phyloP scores from a whole-genome alignment of 495 filamentous ascomycete species.

The Penicillium waksmanii region DNA sequence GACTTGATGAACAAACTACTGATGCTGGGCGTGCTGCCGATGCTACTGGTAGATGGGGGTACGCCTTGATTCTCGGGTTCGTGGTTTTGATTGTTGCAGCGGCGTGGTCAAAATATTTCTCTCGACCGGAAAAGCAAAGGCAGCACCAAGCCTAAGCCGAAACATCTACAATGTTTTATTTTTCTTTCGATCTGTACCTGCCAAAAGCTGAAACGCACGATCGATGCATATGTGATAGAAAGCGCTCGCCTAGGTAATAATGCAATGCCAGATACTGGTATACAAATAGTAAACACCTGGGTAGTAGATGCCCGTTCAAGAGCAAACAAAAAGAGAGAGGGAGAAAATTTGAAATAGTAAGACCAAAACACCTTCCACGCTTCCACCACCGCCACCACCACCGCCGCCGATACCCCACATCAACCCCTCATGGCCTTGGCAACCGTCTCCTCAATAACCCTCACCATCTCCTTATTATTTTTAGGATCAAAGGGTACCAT shows the following conservation, averaged over 20 bases:
- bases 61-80: constrained; percentile 41
- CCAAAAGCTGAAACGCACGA: background rate
- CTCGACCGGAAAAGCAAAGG: constrained; percentile 2
- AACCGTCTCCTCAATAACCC: constrained; percentile 36
- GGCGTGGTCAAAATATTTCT: constrained; percentile 25
- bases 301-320: too few species aligned
- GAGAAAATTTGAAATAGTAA: too few species aligned
- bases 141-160: background rate
- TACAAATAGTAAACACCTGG: background rate
- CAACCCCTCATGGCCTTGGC: constrained; percentile 25
- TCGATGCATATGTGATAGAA: background rate
- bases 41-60: constrained; percentile 18
- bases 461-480: constrained; percentile 38
- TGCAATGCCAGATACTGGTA: background rate
- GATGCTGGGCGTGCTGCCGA: background rate
- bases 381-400: too few species aligned
- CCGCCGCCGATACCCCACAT: background rate
- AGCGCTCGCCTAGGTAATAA: background rate
- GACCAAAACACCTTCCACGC: too few species aligned
- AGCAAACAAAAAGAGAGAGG: too few species aligned
- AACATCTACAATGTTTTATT: too few species aligned
- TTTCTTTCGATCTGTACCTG: too few species aligned
- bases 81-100: constrained; percentile 57
- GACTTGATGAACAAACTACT: constrained; percentile 38
- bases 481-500: constrained; percentile 45